Base-by-base conservation (phyloP, 176 grass and related monocot species). In the Aegilops bicornis region DNA sequence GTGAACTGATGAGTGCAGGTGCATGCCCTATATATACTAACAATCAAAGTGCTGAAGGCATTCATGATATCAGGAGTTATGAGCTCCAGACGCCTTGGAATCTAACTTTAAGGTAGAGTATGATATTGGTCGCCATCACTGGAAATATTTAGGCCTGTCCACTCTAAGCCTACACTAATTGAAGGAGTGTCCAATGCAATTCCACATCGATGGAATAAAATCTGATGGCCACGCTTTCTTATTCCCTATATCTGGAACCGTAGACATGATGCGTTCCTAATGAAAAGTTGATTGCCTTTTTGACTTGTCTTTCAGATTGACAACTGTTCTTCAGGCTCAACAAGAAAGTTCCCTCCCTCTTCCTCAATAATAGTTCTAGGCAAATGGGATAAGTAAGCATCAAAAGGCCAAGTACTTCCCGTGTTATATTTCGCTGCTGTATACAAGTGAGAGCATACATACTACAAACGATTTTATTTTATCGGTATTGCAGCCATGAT, bases 191-290 rank as follows among this genome's bases (percentile, higher is more conserved):
- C 47, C 39, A 83, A 79, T 88, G 82, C 76, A 84, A 89, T 85
- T 87, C 79, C 88, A 88, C 61, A 82, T 80, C 65, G 71, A 79
- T 89, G 89, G 91, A 97, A 97, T 97, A 94, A 89, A 97, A 97
- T 97, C 95, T 85, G 60, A 90, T 78, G 90, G 87, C 79, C 88
- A 72, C 27, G 33, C 73, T 89, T 82, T 89, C 65, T 91, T 95
- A 92, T 94, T 94, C 93, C 84, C 89, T 92, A 95, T 89, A 92
- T 98, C 91, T 92, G 43, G 73, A 87, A 78, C 88, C 87, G 61
- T 91, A 83, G 74, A 83, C 77, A 88, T 85, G 89, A 86, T 91
- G 67, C 73, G 83, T 69, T 81, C 84, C 61, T 82, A 76, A 7
- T 63, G 81, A 88, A 97, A 97, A 93, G 92, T 82, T 73, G 81